Base-by-base conservation (phyloP, 345 rosid species). In the Heritiera littoralis region DNA sequence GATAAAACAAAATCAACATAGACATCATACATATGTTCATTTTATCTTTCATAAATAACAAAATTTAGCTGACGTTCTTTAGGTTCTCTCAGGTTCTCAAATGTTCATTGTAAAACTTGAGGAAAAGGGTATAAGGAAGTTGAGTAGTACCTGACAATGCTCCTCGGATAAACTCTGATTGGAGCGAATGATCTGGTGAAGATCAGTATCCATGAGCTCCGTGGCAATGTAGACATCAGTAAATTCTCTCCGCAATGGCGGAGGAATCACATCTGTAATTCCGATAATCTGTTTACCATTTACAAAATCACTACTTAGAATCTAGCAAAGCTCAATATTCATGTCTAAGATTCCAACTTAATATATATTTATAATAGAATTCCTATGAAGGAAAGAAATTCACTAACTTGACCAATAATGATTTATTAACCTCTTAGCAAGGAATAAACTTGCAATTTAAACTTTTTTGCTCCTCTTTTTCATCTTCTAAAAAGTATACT, bases 131-230 rank as follows among this genome's bases (percentile, higher is more conserved):
- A 20, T 1, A 52, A 17, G 55, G 18, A 23, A 28, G 6, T 71
- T 23, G 41, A 48, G n/a, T 3, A 48, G 4, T 81, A 96, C 99
- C 99, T 96, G 98, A 83, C 97, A 90, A 79, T 96, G 99, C 85
- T 96, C 98, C 84, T 94, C 99, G 0, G 99, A 94, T 72, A 94
- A 82, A 71, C 83, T 13, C 79, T 97, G 99, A 79, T 93, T 97
- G 38, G 98, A 97, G 71, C 94, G 91, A 59, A 93, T 90, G 75
- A 97, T 97, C 74, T 97, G 97, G 80, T 97, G 98, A 81, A 97
- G 92, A 87, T 97, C 99, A 41, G 98, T 90, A 84, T 94, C 99
- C 99, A 97, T 92, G 75, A 94, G 91, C 54, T 94, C 99, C 20
- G 77, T 87, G 41, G 98, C 89, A 11, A 93, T 87, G 82, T 94